Evolutionary conservation across 768 basidiomycete genomes (phyloP), one percentile per base, ranked within the genome.

Genomic region (Mycena galericulata): DNA sequence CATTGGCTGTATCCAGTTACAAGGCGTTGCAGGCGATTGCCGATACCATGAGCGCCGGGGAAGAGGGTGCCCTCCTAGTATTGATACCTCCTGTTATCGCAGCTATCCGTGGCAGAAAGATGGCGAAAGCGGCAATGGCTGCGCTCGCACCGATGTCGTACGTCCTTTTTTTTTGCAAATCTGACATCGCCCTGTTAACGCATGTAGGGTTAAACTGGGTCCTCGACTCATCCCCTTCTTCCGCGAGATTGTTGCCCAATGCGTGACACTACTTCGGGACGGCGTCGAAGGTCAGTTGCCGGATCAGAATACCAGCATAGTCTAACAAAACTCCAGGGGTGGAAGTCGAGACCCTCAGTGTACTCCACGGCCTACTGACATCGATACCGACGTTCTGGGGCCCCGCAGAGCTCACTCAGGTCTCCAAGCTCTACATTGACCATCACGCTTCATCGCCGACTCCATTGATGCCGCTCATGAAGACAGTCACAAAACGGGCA

Each of bases 181-280:
- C 26, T 24, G 27, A 18, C 50, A 40, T 26, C 15, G 24, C 63
- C 49, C n/a, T n/a, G 59, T 41, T 72, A 46, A 75, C 34, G 40
- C 45, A 64, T 49, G 38, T 73, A 97, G 95, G 22, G 77, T 84
- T 22, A 89, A 91, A 50, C 86, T 98, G 24, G 95, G 94, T 0
- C 95, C 97, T 14, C 90, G 97, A 0, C 85, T 96, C 55, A 95
- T 99, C 55, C 95, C 97, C 6, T 86, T 89, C 79, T 91, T 98
- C 80, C 88, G 88, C 58, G 85, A 89, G 17, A 87, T 97, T 50
- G 86, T 93, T 18, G 79, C 88, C 6, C 84, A 89, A 59, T 88
- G 88, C 65, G 80, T 89, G 36, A 62, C 77, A 24, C 75, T 88
- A 30, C 79, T 90, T 50, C 84, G 81, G 22, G 83, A 86, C 45